Percentiles rank a stretch among this genome's conserved stretches.
Conservation (phyloP, 768 basidiomycete species). For the Lanmaoa pseudosensibilis region DNA sequence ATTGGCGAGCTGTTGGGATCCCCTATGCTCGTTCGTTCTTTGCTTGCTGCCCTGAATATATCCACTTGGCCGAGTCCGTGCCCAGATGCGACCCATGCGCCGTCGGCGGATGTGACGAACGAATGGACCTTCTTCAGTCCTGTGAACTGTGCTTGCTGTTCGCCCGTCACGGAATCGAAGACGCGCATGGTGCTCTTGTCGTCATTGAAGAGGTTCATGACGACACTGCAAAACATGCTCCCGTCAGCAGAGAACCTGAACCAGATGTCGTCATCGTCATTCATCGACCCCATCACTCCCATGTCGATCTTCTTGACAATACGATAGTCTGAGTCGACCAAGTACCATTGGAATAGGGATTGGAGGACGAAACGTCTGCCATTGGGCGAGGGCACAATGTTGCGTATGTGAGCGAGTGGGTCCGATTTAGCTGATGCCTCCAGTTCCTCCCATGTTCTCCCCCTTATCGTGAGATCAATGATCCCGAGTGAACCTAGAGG, state of each 20-base stretch:
- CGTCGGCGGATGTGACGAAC: not conserved
- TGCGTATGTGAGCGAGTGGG: not conserved
- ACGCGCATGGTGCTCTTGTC: slow-evolving; percentile 11
- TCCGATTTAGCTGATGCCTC: not conserved
- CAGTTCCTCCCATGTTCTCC: slow-evolving; percentile 2
- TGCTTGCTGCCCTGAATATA: not conserved
- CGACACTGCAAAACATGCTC: slow-evolving; percentile 3
- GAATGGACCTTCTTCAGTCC: slow-evolving; percentile 11
- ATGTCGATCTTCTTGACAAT: slow-evolving; percentile 9
- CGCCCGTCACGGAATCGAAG: slow-evolving; percentile 12
- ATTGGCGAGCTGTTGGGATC: not conserved
- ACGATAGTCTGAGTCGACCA: slow-evolving; percentile 2
- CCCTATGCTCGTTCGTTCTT: not conserved
- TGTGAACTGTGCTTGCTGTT: slow-evolving; percentile 3
- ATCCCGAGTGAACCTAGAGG: slow-evolving; percentile 5
- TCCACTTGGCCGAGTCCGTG: not conserved
- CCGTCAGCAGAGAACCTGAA: slow-evolving; percentile 16
- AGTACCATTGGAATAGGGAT: not conserved
- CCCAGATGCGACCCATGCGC: slow-evolving; percentile 6
- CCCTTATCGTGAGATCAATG: not conserved
- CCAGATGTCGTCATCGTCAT: not conserved
- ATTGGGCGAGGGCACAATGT: not conserved
- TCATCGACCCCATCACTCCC: not conserved
- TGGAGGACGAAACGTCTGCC: slow-evolving; percentile 14
- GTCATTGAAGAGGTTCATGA: not conserved